Evolutionary conservation across 2,329 filamentous ascomycete genomes (phyloP), one percentile per base, ranked within the genome.

Genomic region (Clarireedia paspali): DNA sequence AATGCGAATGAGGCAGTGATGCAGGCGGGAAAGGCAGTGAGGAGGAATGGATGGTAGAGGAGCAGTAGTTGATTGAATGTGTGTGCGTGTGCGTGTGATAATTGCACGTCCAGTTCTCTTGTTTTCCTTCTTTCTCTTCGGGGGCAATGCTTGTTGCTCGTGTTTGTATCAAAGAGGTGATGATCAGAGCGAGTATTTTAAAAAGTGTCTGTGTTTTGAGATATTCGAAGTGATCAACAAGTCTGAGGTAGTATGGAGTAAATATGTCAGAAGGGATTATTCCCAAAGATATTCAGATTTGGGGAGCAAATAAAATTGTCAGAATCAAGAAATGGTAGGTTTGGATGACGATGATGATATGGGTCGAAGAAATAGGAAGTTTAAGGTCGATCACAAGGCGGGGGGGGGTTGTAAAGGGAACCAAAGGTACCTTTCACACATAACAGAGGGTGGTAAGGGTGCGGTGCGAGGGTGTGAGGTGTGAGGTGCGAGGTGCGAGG

Each of bases 311-410:
- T n/a, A 49, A 23, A 27, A 47, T 45, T 23, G 44, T 48, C 10
- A 53, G 42, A 38, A 52, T 38, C 23, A 56, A 56, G 53, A 47
- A 59, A 55, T 53, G 23, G 38, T 40, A 50, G 49, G 34, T 39
- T 54, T 52, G 47, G 51, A 27, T 27, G 58, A 52, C 23, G n/a
- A 30, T 23, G 27, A 34, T 24, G 26, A 6, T 38, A 3, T 38
- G n/a, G 27, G 15, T 23, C 38, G 55, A 58, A 55, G 44, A 60
- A 59, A 45, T 44, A 61, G 62, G 60, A 64, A 59, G 57, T 60
- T 57, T 63, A 55, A 57, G 57, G 63, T 48, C 55, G 62, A 66
- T 66, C 64, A 49, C 53, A 55, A 57, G 53, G 58, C 58, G 46
- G 46, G 57, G 63, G 52, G 26, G 30, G 9, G 9, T 12, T 45